A percentile compares a stretch with the other conserved stretches of the same genome.
Conservation (phyloP, 2,329 filamentous ascomycete genomes). For the Monilinia polystroma region DNA sequence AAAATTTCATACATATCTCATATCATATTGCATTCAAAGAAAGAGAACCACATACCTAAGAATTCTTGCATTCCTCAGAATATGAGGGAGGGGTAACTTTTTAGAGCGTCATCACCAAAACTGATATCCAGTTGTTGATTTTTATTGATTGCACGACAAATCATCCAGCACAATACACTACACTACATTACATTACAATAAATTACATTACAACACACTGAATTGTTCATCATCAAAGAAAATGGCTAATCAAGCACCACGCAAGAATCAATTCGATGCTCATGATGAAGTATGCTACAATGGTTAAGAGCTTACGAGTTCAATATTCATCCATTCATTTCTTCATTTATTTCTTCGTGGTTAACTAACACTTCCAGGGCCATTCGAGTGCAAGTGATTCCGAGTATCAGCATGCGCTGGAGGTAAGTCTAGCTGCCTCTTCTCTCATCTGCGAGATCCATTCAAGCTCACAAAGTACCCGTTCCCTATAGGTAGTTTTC, state of each 20-base stretch:
- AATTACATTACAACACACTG: not conserved
- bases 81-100: slow-evolving; percentile 11
- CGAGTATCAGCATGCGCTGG: slow-evolving; percentile 41
- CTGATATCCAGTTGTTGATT: not conserved
- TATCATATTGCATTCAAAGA: not conserved
- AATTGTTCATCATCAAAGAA: not conserved
- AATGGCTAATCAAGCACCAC: slow-evolving; percentile 4
- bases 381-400: slow-evolving; percentile 38
- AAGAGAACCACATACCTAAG: not conserved
- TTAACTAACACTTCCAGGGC: slow-evolving; percentile 23
- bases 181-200: not conserved
- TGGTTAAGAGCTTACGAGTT: not conserved
- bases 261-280: slow-evolving; percentile 6
- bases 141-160: not conserved
- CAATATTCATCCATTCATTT: not conserved
- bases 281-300: slow-evolving; percentile 23
- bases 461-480: slow-evolving; percentile 3
- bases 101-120: slow-evolving; percentile 1
- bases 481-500: slow-evolving; percentile 53
- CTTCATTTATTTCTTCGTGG: not conserved
- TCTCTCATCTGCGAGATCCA: not conserved
- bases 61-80: slow-evolving; percentile 2
- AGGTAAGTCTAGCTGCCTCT: slow-evolving; percentile 45
- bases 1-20: not conserved
- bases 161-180: not conserved